Conservation (phyloP, 2,329 filamentous ascomycete genomes). For the Neophaeococcomyces aloes region DNA sequence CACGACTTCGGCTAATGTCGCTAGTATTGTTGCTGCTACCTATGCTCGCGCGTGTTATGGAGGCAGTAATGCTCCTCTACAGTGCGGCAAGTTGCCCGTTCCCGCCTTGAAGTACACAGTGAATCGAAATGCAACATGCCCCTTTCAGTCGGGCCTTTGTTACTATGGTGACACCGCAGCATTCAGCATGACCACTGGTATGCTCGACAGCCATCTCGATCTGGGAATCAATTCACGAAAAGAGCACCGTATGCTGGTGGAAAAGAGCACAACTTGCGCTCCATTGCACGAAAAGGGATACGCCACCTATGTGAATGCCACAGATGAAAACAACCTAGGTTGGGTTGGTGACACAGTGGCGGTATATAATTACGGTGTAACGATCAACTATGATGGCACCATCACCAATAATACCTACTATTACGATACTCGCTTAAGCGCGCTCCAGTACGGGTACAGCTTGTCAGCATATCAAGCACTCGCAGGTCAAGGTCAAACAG, state of each 20-base stretch:
- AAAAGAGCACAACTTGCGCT: conserved; percentile 6
- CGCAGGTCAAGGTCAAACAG: background rate
- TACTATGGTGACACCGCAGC: conserved; percentile 3
- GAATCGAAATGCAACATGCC: conserved; percentile 6
- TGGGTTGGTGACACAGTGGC: background rate
- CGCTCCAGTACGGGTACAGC: conserved; percentile 1
- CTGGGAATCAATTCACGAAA: conserved; percentile 10
- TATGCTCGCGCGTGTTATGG: conserved; percentile 9
- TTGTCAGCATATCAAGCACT: background rate
- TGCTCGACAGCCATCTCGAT: conserved; percentile 7
- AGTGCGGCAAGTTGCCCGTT: conserved; percentile 2
- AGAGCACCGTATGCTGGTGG: background rate
- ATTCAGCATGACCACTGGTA: conserved; percentile 1
- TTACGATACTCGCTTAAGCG: conserved; percentile 1
- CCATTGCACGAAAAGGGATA: background rate
- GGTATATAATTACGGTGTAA: conserved; percentile 1
- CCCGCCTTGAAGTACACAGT: conserved; percentile 1
- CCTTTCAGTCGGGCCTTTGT: conserved; percentile 6
- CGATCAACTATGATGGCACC: background rate
- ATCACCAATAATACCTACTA: conserved; percentile 3
- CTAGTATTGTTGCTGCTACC: conserved; percentile 2
- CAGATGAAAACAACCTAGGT: background rate
- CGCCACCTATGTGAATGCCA: background rate
- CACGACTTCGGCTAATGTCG: background rate
- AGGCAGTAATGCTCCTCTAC: background rate